A percentile compares a stretch with the other conserved stretches of the same genome.
Evolutionary conservation across 2,329 filamentous ascomycete genomes (phyloP).

Genomic region (Scedosporium minutisporum): DNA sequence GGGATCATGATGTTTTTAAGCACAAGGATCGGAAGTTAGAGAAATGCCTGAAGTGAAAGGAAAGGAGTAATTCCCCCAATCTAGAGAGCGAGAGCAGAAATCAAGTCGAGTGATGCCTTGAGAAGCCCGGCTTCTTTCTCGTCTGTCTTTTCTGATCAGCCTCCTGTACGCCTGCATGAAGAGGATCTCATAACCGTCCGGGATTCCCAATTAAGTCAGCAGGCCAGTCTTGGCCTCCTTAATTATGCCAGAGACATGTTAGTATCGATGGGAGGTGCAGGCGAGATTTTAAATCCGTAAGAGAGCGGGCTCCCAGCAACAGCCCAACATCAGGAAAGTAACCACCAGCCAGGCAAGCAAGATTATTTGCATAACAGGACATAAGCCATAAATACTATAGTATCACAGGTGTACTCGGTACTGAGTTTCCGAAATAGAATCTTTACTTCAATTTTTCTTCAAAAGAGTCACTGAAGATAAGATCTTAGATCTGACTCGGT

Average conservation of each 20-base stretch:
- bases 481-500: neutral
- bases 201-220: too few species aligned
- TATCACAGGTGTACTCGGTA: neutral
- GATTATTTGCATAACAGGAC: neutral
- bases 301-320: neutral
- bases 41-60: too few species aligned
- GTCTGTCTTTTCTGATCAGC: neutral
- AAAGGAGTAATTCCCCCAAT: neutral
- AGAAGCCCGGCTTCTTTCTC: neutral
- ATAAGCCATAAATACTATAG: neutral
- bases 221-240: too few species aligned
- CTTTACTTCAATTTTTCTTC: neutral
- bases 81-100: neutral
- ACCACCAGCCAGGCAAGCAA: neutral
- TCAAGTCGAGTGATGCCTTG: conserved; percentile 1
- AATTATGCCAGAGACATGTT: too few species aligned
- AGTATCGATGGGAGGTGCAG: too few species aligned
- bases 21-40: too few species aligned
- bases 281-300: neutral
- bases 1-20: neutral
- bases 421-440: neutral
- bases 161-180: too few species aligned
- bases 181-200: too few species aligned
- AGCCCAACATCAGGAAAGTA: neutral
- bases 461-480: neutral